A percentile compares a stretch with the other conserved stretches of the same genome.
These are phyloP conservation scores for Wickerhamomyces pijperi DNA, from an alignment of 805 yeast species.

Conservation along the genomic window DNA sequence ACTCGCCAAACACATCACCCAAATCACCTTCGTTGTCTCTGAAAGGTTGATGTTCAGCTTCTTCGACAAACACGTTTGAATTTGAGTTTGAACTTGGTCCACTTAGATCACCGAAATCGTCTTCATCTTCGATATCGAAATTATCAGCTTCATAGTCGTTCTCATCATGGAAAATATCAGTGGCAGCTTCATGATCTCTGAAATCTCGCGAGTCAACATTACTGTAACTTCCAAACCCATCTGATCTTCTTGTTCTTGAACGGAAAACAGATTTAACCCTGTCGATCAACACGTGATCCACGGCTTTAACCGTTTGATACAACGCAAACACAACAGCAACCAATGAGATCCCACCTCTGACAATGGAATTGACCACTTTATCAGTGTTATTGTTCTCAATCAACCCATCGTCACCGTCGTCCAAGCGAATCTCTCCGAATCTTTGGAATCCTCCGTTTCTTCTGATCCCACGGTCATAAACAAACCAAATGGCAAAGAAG, in stretches of 20 bases:
- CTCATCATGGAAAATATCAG: slow-evolving; percentile 11
- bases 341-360: slow-evolving; percentile 23
- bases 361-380: slow-evolving; percentile 39
- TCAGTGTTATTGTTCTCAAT: slow-evolving; percentile 44
- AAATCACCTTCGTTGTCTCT: not conserved
- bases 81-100: too few species aligned
- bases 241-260: slow-evolving; percentile 13
- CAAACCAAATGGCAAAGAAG: slow-evolving; percentile 34
- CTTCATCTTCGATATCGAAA: slow-evolving; percentile 17
- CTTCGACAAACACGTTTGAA: not conserved
- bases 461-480: slow-evolving; percentile 68
- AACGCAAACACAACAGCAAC: slow-evolving; percentile 22
- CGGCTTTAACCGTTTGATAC: slow-evolving; percentile 18
- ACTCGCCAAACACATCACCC: not conserved
- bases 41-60: not conserved
- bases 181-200: slow-evolving; percentile 13
- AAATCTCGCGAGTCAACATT: slow-evolving; percentile 12
- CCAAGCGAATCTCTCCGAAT: slow-evolving; percentile 85
- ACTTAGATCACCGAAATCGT: slow-evolving; percentile 4
- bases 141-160: slow-evolving; percentile 15
- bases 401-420: slow-evolving; percentile 59
- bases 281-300: slow-evolving; percentile 10
- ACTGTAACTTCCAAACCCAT: slow-evolving; percentile 14
- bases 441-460: slow-evolving; percentile 51
- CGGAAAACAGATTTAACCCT: slow-evolving; percentile 9